phyloP scores from a whole-genome alignment of 225 moss, liverwort and hornwort genomes.

The Sphagnum tenellum region DNA sequence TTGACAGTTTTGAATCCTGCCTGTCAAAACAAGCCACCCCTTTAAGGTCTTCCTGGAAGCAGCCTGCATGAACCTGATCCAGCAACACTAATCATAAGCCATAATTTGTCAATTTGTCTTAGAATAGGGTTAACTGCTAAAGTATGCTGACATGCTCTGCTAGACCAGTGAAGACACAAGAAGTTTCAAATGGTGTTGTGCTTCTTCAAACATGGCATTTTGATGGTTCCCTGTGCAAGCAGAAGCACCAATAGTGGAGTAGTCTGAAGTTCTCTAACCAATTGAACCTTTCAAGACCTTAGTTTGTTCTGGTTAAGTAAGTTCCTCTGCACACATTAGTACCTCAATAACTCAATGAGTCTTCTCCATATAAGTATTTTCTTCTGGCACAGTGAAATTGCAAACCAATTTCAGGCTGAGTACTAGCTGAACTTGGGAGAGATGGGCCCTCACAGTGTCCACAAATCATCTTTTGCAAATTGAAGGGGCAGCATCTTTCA shows the following conservation, averaged over 20 bases:
- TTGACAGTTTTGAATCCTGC: conserved; percentile 14
- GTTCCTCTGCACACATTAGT: no score
- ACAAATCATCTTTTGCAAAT: conserved; percentile 29
- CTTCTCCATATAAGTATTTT: no score
- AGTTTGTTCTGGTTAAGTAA: conserved; percentile 4
- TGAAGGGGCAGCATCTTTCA: conserved; percentile 11
- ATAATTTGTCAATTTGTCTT: not conserved
- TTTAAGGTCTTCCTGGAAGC: conserved; percentile 16
- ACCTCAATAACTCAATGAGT: not conserved
- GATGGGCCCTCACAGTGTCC: conserved; percentile 27
- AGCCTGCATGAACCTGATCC: conserved; percentile 6
- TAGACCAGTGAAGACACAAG: no score
- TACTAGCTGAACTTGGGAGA: conserved; percentile 31
- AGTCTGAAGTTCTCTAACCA: no score
- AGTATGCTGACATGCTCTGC: no score
- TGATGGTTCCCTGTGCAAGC: no score
- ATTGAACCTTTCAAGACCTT: no score
- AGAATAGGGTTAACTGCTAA: no score
- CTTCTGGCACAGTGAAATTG: conserved; percentile 2
- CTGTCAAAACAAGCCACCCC: conserved; percentile 12
- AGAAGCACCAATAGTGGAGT: no score
- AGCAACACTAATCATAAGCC: not conserved
- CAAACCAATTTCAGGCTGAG: conserved; percentile 20
- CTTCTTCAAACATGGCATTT: no score
- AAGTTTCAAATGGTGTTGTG: not conserved